Evolutionary conservation across 148 eudicot genomes (phyloP), one percentile per base, ranked within the genome.

Genomic region (Vaccinium vitisidaea): DNA sequence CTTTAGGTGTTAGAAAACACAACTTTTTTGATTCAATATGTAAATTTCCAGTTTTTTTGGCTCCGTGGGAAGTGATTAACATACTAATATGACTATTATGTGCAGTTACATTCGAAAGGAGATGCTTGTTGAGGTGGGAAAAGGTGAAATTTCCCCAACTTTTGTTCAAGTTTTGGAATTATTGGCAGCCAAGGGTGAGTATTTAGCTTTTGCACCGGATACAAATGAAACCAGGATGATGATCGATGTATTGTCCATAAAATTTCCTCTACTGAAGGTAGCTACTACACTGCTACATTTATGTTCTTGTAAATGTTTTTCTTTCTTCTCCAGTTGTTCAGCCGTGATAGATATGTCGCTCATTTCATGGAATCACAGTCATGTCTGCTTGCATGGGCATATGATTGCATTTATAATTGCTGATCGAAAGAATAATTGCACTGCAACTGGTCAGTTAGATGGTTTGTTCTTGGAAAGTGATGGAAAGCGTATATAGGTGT

Each of bases 71-170:
- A 67, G 46, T 69, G 61, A 69, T 43, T 43, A 69, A 79, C 49
- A 16, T 69, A 36, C 16, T n/a, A 43, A 25, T 49, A 14, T 46
- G 27, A 11, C 59, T 19, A 56, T 16, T 32, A 77, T 83, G 75
- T 32, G 83, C 89, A 92, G 93, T 87, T 89, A 95, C 89, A 92
- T 97, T 83, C 88, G 88, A 52, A 91, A 95, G 87, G 92, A 86
- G 77, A 95, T 94, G 98, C 90, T 95, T 86, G 89, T 97, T 84
- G 98, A 97, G 84, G 98, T 97, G 87, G 98, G 98, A 78, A 94
- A 93, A 85, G 88, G 89, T 69, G 90, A 89, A 32, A 85, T 49
- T 54, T 97, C 99, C 84, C 93, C 93, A 56, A 85, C 95, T 86
- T 94, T 97, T 74, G 88, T 86, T 85, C 88, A 91, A 83, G 86